Base-by-base conservation (phyloP, 1,284 basidiomycete species). In the Exobasidium cylindrosporum region DNA sequence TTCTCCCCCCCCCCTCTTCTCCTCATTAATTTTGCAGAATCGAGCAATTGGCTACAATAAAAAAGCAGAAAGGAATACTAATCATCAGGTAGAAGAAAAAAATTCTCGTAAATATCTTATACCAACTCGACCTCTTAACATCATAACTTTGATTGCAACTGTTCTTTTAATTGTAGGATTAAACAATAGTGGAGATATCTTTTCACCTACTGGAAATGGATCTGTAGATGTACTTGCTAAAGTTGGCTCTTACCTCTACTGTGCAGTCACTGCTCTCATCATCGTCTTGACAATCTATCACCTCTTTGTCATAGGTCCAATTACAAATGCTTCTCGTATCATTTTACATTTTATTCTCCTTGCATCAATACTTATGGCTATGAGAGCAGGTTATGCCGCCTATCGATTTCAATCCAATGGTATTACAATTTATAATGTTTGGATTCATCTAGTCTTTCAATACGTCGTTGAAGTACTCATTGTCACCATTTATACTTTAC, bases 121-220 rank as follows among this genome's bases (percentile, higher is more conserved):
- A 24, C 47, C 53, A 4, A 23, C 3, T n/a, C 24, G 31, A 4
- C 26, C 32, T 23, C 26, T 55, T 4, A 23, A 55, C 29, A 2
- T 55, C 2, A 3, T 55, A 4, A 55, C 29, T 29, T 17, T 31
- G 4, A 14, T 55, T 23, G 14, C 53, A n/a, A 55, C 4, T 3
- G 29, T 55, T 5, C 26, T 55, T 13, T 28, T 55, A 11, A 55
- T 55, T 26, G 53, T 55, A 2, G 53, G 53, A 21, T n/a, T 55
- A 5, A 32, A 3, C 2, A 28, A 35, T 23, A 26, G 21, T 14
- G 29, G 14, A 14, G 14, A 13, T 23, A 1, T 31, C 23, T 55
- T 55, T 35, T 4, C 4, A 21, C 21, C 53, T 14, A 23, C 26
- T 21, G 30, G 13, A 6, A 11, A 35, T 4, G 5, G 3, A 35